These are phyloP conservation scores for Gracilaria caudata DNA, from an alignment of 23 red algal genomes.

Conservation along the genomic window DNA sequence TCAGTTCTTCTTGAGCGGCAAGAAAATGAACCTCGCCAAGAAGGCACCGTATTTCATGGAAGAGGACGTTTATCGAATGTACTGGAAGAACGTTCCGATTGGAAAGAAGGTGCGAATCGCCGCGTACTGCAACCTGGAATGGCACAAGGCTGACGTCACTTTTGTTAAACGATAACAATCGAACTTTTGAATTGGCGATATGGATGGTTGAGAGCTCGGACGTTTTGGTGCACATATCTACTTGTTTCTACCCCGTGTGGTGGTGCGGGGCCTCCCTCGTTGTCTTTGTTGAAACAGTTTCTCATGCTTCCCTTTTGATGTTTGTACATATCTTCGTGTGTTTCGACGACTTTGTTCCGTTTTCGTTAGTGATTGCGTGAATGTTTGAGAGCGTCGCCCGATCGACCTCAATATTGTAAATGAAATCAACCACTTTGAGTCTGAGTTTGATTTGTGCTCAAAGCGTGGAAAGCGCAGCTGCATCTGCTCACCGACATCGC, in stretches of 20 bases:
- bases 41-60: slow-evolving; percentile 19
- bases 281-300: too few relatives aligned
- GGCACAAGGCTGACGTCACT: slow-evolving; percentile 8
- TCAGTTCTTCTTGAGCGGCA: slow-evolving; percentile 1
- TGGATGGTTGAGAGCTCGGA: too few relatives aligned
- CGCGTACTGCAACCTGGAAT: not conserved
- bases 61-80: not conserved
- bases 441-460: not conserved
- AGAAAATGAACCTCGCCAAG: not conserved
- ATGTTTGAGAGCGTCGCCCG: too few relatives aligned
- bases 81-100: slow-evolving; percentile 3
- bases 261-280: too few relatives aligned
- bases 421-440: not conserved
- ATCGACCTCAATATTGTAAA: not conserved
- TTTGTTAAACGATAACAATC: slow-evolving; percentile 5
- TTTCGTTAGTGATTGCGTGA: too few relatives aligned
- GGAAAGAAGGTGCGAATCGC: not conserved
- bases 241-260: too few relatives aligned
- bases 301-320: too few relatives aligned
- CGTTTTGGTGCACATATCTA: not conserved
- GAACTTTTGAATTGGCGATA: not conserved
- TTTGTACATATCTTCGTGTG: not conserved
- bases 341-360: too few relatives aligned
- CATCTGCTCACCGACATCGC: too few relatives aligned
- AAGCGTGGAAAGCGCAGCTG: not conserved